A percentile compares a stretch with the other conserved stretches of the same genome.
phyloP scores from a whole-genome alignment of 2,329 filamentous ascomycete species.

The Beauveria bassiana region DNA sequence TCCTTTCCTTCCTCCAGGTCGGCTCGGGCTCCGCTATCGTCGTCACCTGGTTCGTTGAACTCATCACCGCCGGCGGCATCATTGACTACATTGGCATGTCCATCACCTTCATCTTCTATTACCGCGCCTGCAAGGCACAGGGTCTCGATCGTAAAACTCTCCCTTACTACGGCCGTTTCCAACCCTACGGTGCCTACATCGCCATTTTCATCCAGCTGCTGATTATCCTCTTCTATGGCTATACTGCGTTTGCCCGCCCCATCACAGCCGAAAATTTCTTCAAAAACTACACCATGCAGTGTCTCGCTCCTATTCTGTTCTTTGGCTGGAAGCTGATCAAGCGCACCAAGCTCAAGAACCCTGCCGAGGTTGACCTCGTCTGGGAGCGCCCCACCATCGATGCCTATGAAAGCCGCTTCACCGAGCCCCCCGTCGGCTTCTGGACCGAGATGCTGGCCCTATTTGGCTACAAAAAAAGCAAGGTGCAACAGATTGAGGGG shows the following conservation, averaged over 20 bases:
- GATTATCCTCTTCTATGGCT: slow-evolving; percentile 47
- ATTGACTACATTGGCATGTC: slow-evolving; percentile 55
- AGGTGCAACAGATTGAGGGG: slow-evolving; percentile 15
- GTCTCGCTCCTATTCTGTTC: slow-evolving; percentile 46
- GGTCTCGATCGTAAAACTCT: slow-evolving; percentile 42
- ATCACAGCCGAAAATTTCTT: slow-evolving; percentile 43
- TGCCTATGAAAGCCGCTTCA: slow-evolving; percentile 46
- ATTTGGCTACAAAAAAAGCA: slow-evolving; percentile 22
- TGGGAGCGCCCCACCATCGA: slow-evolving; percentile 55
- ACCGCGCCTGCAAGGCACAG: slow-evolving; percentile 46
- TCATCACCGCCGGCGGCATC: slow-evolving; percentile 50
- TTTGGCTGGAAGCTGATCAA: slow-evolving; percentile 57
- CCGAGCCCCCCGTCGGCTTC: slow-evolving; percentile 41
- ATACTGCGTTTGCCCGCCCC: slow-evolving; percentile 36
- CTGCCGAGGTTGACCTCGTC: slow-evolving; percentile 50
- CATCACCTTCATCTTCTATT: slow-evolving; percentile 38
- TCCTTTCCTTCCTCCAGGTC: slow-evolving; percentile 45
- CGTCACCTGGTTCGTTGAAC: slow-evolving; percentile 46
- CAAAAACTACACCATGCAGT: slow-evolving; percentile 49
- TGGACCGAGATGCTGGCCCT: slow-evolving; percentile 48
- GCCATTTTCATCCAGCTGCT: slow-evolving; percentile 33
- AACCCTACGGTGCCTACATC: slow-evolving; percentile 49
- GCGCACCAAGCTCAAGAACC: slow-evolving; percentile 45
- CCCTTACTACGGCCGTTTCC: slow-evolving; percentile 51
- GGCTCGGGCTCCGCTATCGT: slow-evolving; percentile 40